Base-by-base conservation (phyloP, 176 grass and related monocot genomes). In the Bothriochloa decipiens region DNA sequence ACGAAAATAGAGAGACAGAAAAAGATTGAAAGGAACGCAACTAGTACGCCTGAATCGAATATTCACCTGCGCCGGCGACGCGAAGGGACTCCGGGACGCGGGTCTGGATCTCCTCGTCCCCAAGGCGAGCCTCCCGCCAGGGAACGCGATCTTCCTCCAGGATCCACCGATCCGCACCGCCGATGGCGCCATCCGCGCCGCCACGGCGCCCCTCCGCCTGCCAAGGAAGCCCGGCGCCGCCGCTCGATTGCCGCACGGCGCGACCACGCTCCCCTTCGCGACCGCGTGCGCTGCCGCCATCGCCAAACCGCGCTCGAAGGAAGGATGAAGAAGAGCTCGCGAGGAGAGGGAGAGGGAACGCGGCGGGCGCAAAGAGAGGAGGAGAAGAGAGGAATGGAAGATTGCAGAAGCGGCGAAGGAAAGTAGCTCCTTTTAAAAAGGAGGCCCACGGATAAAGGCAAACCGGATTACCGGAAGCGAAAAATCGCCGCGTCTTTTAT, bases 51-150 rank as follows among this genome's bases (percentile, higher is more conserved):
- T 25, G 84, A 83, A 70, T 40, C 7, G 27, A 27, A 28, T 82
- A 72, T 79, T 79, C 69, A 99, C 93, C 85, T 88, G 86, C 20
- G 87, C 71, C 58, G 91, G 78, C 46, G 90, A 81, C 40, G 87
- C 85, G 41, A 86, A 45, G 4, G 83, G 70, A 81, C 52, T 87
- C 68, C 77, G 82, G 5, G 72, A 69, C 42, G 77, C 23, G 42
- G 85, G 55, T 70, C 60, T 83, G 8, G 82, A 67, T 83, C 81
- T 94, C 70, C 75, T 80, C 40, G 82, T n/a, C n/a, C 77, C 84
- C 14, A 87, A n/a, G 15, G 71, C 85, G 25, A 98, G 47, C 62
- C 91, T 90, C 27, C 87, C 83, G 28, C 93, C 85, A 29, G 78
- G 58, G 58, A 98, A 95, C 22, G 61, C 46, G 57, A 43, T 82